phyloP scores from a whole-genome alignment of 2,329 filamentous ascomycete species.

The Aspergillus amoenus region DNA sequence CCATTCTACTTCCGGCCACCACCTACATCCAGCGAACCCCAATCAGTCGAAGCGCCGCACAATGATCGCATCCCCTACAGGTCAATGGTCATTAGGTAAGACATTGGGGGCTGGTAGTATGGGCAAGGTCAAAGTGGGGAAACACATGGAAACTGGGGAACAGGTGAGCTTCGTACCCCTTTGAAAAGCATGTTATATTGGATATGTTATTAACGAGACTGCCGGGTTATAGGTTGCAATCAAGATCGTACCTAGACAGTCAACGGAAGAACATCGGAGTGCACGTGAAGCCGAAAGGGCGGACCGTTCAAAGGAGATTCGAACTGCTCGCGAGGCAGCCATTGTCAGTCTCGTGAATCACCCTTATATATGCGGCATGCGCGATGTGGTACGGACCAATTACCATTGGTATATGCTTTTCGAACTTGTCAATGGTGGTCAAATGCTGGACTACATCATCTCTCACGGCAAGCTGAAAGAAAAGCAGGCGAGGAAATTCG shows the following conservation, averaged over 20 bases:
- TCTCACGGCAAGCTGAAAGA: constrained; percentile 96
- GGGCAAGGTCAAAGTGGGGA: constrained; percentile 97
- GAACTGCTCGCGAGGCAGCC: constrained; percentile 90
- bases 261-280: constrained; percentile 76
- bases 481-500: constrained; percentile 97
- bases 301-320: constrained; percentile 93
- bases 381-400: constrained; percentile 91
- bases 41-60: constrained; percentile 61
- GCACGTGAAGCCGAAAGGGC: constrained; percentile 78
- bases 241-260: constrained; percentile 92
- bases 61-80: constrained; percentile 84
- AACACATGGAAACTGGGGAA: constrained; percentile 84
- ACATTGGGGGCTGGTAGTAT: constrained; percentile 97
- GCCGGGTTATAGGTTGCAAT: constrained; percentile 70
- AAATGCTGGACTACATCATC: constrained; percentile 99
- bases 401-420: constrained; percentile 99
- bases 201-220: not conserved
- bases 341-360: constrained; percentile 94
- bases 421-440: constrained; percentile 96
- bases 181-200: not conserved
- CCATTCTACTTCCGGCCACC: constrained; percentile 41
- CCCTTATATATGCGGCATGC: constrained; percentile 92
- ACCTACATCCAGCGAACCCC: constrained; percentile 31
- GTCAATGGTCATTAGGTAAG: constrained; percentile 93
- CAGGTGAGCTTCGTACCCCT: constrained; percentile 62